phyloP scores from a whole-genome alignment of 2,329 filamentous ascomycete genomes.

The Alternaria longipes region DNA sequence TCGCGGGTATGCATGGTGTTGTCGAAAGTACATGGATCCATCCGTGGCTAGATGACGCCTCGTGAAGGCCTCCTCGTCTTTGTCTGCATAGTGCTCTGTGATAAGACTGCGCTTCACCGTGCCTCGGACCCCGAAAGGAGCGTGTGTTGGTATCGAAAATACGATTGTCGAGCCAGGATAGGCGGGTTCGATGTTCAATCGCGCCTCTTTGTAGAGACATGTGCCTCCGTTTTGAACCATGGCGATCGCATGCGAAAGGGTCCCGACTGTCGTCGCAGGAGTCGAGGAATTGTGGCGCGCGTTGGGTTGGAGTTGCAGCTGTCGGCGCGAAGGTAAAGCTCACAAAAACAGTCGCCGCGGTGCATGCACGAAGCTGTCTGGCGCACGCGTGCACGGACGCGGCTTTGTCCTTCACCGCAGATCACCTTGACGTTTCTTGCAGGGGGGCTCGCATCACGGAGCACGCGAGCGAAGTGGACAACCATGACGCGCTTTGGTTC shows the following conservation, averaged over 20 bases:
- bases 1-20: constrained; percentile 77
- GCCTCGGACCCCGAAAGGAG: constrained; percentile 44
- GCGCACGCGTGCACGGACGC: constrained; percentile 36
- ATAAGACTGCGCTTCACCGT: constrained; percentile 47
- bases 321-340: constrained; percentile 34
- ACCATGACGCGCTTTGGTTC: neutral
- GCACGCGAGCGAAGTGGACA: neutral
- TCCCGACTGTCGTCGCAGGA: constrained; percentile 1
- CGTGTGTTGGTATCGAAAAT: constrained; percentile 58
- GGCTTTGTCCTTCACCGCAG: neutral
- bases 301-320: constrained; percentile 22
- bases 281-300: constrained; percentile 22
- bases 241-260: constrained; percentile 66
- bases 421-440: neutral
- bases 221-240: constrained; percentile 72
- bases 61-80: constrained; percentile 79
- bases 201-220: constrained; percentile 85
- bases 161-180: constrained; percentile 74
- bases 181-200: constrained; percentile 80
- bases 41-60: constrained; percentile 75
- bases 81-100: constrained; percentile 51
- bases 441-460: neutral
- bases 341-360: constrained; percentile 47
- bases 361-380: constrained; percentile 31
- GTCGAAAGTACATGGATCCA: constrained; percentile 85